Evolutionary conservation across 164 flowering plant genomes (phyloP).

Genomic region (Kingdonia uniflora): DNA sequence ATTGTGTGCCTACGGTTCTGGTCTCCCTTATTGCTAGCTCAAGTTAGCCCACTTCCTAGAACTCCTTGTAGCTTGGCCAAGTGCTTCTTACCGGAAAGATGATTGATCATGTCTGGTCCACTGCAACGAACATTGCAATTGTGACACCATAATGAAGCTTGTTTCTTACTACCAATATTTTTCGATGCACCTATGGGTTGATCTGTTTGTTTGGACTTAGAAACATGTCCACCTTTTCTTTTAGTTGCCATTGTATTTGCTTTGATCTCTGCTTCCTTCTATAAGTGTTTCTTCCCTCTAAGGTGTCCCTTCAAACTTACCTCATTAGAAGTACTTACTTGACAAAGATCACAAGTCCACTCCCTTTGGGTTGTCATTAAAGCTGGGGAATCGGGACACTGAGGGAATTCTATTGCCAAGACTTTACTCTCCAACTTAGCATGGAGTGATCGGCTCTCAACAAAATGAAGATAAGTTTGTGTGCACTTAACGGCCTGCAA

Average conservation of each 20-base stretch:
- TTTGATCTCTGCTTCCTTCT: conserved; percentile 19
- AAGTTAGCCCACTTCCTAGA: neutral
- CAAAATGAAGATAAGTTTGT: too few relatives aligned
- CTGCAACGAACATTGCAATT: neutral
- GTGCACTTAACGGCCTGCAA: too few relatives aligned
- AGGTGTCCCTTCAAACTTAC: conserved; percentile 25
- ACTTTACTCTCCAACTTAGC: neutral
- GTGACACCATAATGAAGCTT: neutral
- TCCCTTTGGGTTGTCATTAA: conserved; percentile 15
- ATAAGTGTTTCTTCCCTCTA: conserved; percentile 26
- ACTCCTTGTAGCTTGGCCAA: neutral
- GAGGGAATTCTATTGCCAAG: neutral
- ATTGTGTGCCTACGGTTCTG: too few relatives aligned
- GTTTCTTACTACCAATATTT: neutral
- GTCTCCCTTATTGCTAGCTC: too few relatives aligned
- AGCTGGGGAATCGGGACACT: neutral
- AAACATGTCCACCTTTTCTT: neutral
- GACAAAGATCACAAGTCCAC: conserved; percentile 49
- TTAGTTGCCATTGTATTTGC: conserved; percentile 4
- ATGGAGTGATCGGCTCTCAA: too few relatives aligned
- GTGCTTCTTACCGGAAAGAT: neutral
- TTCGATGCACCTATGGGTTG: too few relatives aligned
- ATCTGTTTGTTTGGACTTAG: too few relatives aligned
- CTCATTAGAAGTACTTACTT: conserved; percentile 29
- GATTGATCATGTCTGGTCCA: neutral